phyloP scores from a whole-genome alignment of 768 basidiomycete species.

The Lenzites betulinus region DNA sequence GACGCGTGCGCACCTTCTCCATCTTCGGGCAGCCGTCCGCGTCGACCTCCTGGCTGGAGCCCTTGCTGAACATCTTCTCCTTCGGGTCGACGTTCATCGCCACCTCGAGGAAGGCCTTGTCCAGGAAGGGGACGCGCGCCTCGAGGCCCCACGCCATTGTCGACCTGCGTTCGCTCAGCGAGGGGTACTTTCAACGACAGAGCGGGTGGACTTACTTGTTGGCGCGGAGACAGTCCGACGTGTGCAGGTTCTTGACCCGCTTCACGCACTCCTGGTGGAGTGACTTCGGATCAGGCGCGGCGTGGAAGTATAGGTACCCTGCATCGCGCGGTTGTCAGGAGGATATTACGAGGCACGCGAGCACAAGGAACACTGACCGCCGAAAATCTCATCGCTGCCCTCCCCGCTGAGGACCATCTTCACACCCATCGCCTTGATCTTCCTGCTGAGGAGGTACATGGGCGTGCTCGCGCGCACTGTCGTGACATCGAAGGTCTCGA shows the following conservation, averaged over 20 bases:
- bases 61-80: slow-evolving; percentile 89
- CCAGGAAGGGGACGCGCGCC: slow-evolving; percentile 97
- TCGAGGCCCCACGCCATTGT: slow-evolving; percentile 99
- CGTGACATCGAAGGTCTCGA: slow-evolving; percentile 99
- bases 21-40: slow-evolving; percentile 86
- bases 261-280: slow-evolving; percentile 96
- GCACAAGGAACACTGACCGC: slow-evolving; percentile 52
- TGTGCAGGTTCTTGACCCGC: slow-evolving; percentile 97
- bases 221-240: slow-evolving; percentile 94
- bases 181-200: neutral
- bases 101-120: slow-evolving; percentile 93
- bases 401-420: slow-evolving; percentile 99
- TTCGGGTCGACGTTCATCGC: slow-evolving; percentile 89
- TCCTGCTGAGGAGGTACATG: slow-evolving; percentile 97
- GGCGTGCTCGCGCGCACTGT: slow-evolving; percentile 97
- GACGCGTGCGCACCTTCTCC: slow-evolving; percentile 74
- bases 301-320: slow-evolving; percentile 99
- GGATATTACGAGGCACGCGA: neutral
- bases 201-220: slow-evolving; percentile 71
- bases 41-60: slow-evolving; percentile 70
- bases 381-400: slow-evolving; percentile 96
- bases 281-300: slow-evolving; percentile 82
- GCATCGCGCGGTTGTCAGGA: slow-evolving; percentile 14
- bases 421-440: slow-evolving; percentile 99
- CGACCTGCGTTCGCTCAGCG: slow-evolving; percentile 51